Conservation (phyloP, 108 stramenopile species). For the Epithemia pelagica region DNA sequence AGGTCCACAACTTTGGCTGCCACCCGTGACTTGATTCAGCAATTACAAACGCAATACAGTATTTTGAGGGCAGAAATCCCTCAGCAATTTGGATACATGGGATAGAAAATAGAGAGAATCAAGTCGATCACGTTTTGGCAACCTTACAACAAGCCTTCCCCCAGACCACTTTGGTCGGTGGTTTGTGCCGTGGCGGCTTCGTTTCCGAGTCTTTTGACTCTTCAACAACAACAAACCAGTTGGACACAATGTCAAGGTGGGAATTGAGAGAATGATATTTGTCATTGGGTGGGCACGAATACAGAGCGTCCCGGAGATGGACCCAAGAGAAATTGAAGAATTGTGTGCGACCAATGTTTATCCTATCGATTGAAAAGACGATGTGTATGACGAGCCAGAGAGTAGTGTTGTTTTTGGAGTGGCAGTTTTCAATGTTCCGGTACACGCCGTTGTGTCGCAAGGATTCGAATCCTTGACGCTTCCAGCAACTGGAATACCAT, state of each 20-base stretch:
- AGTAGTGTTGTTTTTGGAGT: slow-evolving; percentile 37
- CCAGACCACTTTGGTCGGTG: slow-evolving; percentile 39
- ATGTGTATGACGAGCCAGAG: no score
- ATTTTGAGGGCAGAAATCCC: not conserved
- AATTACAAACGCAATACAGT: not conserved
- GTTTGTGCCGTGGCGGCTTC: slow-evolving; percentile 32
- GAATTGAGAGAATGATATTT: not conserved
- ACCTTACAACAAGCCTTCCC: slow-evolving; percentile 25
- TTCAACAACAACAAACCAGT: not conserved
- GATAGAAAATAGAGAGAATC: slow-evolving; percentile 18
- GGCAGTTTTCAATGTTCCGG: slow-evolving; percentile 29
- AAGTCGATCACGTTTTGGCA: slow-evolving; percentile 20
- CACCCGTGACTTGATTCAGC: no score
- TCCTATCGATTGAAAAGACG: not conserved
- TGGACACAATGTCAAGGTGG: not conserved
- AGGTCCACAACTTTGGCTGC: no score
- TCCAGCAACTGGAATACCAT: no score
- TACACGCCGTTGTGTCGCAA: slow-evolving; percentile 38
- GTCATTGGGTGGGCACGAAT: not conserved
- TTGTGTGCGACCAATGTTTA: slow-evolving; percentile 11
- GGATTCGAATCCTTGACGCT: slow-evolving; percentile 32
- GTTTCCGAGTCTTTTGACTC: slow-evolving; percentile 10
- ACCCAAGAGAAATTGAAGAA: slow-evolving; percentile 17
- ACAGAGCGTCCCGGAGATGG: slow-evolving; percentile 8
- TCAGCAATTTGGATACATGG: slow-evolving; percentile 29